Evolutionary conservation across 192 early-diverging fungal genomes (phyloP), one percentile per base, ranked within the genome.

Genomic region (Entomortierella lignicola): DNA sequence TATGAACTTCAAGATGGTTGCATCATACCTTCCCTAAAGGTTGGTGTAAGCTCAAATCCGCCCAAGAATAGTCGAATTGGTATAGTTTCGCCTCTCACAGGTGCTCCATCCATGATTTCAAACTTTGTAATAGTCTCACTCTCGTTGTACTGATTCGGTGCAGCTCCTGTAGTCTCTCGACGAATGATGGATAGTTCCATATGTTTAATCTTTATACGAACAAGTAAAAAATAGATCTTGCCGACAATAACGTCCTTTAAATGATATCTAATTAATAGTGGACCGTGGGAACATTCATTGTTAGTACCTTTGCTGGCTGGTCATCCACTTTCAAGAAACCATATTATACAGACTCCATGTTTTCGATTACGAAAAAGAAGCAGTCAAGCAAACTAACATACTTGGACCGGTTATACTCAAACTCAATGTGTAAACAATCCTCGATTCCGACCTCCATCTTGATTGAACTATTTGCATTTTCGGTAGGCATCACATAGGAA

Each of bases 361-460:
- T 15, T 2, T 12, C 20, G 17, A 12, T 12, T 20, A 5, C n/a
- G 8, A 37, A 39, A 20, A n/a, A 29, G 21, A 20, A 18, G 39
- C n/a, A 48, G 10, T n/a, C 21, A 29, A 70, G 8, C n/a, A n/a
- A 26, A 32, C 3, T 10, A 18, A 82, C 86, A 63, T 84, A 99
- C 93, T 94, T 97, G 56, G 93, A 94, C 77, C 97, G 97, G 87
- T 99, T 99, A 84, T 99, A 99, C 86, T 99, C 98, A 61, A 99
- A 99, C 81, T 99, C 98, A 79, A 99, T 99, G 72, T 99, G 98
- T 66, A 99, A 77, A 66, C 97, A 97, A 70, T 99, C 98, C 72
- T 99, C 98, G 66, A 99, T 99, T 21, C 98, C 98, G 39, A 99
- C 97, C 81, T 99, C 98, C 98, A 99, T 99, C 77, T 98, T 97